Base-by-base conservation (phyloP, 441 rosid genomes). In the Kokia cookei region DNA sequence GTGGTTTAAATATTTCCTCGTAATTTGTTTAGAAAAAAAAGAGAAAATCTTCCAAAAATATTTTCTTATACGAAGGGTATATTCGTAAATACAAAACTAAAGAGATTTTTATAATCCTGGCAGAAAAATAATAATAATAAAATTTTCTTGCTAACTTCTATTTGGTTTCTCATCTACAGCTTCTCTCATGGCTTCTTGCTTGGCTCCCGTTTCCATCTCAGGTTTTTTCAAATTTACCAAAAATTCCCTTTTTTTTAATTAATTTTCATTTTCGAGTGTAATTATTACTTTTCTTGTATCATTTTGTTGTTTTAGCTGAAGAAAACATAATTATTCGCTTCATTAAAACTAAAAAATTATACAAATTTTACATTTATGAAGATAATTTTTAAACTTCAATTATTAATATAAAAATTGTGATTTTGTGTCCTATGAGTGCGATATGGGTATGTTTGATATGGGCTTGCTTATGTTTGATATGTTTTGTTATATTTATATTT, bases 171-270 rank as follows among this genome's bases (percentile, higher is more conserved):
- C 67, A 66, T 65, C 70, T 66, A 72, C 47, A 62, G 43, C 68
- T 74, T 37, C 40, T 37, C 62, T 43, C 62, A 81, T 84, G 85
- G 91, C 91, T 42, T 80, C 89, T 9, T 84, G 84, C 70, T 73
- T 84, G 8, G 76, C 87, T 85, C 84, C 82, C 14, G 74, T 82
- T 1, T 86, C 93, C 37, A 78, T 90, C 77, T 83, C 90, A 72
- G 91, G 91, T 89, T 69, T 58, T 64, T 19, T 55, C 60, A 55
- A 55, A 22, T 55, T 22, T 9, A 22, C 4, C 24, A 53, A 53
- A 2, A 37, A 0, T 53, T 53, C 17, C 19, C 7, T 6, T 17
- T n/a, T 17, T 8, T 55, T 51, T 15, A 15, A 19, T 19, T 22
- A 55, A 22, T 55, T 55, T 22, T 42, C 19, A 4, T 32, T 54